Evolutionary conservation across 495 filamentous ascomycete genomes (phyloP).

Genomic region (Jackrogersella multiformis): DNA sequence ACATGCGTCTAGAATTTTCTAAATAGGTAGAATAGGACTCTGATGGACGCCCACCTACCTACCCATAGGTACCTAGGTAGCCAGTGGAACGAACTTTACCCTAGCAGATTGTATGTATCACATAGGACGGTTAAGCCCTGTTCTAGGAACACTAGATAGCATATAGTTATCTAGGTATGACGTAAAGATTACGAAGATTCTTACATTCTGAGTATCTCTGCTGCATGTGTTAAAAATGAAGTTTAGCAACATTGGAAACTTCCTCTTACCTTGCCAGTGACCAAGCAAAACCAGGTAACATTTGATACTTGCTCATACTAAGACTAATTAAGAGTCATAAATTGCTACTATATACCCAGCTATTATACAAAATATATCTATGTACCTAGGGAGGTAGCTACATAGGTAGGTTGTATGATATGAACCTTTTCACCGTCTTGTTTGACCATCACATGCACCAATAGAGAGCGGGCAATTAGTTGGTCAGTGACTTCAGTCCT

Average conservation of each 20-base stretch:
- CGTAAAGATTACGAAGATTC: constrained; percentile 9
- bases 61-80: background rate
- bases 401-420: background rate
- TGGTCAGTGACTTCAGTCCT: constrained; percentile 19
- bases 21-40: background rate
- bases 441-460: constrained; percentile 18
- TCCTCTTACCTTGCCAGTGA: background rate
- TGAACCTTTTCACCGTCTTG: constrained; percentile 7
- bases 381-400: too few relatives aligned
- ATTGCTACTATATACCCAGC: too few relatives aligned
- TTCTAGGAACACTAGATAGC: background rate
- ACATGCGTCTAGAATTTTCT: too few relatives aligned
- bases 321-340: too few relatives aligned
- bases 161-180: constrained; percentile 19
- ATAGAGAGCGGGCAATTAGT: constrained; percentile 12
- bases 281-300: background rate
- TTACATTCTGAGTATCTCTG: background rate
- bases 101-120: constrained; percentile 16
- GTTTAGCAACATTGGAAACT: too few relatives aligned
- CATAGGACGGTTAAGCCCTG: constrained; percentile 1
- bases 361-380: too few relatives aligned
- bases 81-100: background rate
- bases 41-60: background rate
- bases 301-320: too few relatives aligned
- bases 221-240: background rate